Evolutionary conservation across 306 rosid species (phyloP).

Genomic region (Nissolia schottii): DNA sequence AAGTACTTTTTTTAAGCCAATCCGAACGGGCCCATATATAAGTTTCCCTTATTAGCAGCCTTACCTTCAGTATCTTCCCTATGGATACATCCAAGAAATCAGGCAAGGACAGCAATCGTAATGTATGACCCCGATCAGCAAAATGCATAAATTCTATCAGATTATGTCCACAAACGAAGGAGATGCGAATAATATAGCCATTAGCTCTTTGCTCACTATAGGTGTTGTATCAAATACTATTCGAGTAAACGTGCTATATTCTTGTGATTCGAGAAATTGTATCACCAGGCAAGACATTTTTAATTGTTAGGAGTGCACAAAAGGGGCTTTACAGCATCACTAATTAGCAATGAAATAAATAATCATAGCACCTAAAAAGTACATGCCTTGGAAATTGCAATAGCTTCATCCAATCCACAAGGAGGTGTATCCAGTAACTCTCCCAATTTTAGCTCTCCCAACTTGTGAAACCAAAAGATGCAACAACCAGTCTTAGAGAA

Average conservation of each 20-base stretch:
- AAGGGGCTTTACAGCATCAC: too few species aligned
- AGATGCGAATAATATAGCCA: neutral
- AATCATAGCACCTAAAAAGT: conserved; percentile 5
- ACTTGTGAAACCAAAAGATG: conserved; percentile 43
- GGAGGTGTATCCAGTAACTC: conserved; percentile 93
- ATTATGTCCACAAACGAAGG: conserved; percentile 1
- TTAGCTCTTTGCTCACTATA: conserved; percentile 53
- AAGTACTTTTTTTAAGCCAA: too few species aligned
- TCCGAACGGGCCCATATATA: too few species aligned
- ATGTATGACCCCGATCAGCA: conserved; percentile 76
- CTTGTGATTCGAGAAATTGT: too few species aligned
- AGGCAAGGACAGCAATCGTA: too few species aligned
- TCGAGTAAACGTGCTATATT: conserved; percentile 84
- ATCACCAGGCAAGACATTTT: conserved; percentile 65
- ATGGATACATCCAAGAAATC: conserved; percentile 91
- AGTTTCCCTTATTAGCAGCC: conserved; percentile 13
- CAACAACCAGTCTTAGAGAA: too few species aligned
- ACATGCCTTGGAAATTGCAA: conserved; percentile 86
- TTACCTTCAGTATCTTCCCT: conserved; percentile 82
- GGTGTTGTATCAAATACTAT: conserved; percentile 95
- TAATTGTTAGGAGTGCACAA: conserved; percentile 4
- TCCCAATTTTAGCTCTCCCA: conserved; percentile 92
- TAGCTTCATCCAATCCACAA: conserved; percentile 97
- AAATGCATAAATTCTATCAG: conserved; percentile 4
- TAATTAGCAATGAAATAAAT: too few species aligned